Conservation (phyloP, 2,329 filamentous ascomycete genomes). For the Aureobasidium sp. region DNA sequence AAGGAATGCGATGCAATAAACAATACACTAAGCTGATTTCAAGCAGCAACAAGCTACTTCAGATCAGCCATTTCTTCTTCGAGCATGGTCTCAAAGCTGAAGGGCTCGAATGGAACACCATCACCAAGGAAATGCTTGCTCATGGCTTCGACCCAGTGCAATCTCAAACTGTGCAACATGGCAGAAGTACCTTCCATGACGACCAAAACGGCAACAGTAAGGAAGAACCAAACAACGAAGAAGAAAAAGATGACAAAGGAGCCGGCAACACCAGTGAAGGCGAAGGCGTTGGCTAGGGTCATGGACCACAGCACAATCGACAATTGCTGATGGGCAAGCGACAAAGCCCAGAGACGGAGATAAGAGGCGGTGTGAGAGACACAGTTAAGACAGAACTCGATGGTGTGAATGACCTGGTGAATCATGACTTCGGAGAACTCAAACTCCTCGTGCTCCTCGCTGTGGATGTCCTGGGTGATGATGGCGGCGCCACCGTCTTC, state of each 20-base stretch:
- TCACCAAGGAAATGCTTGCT: slow-evolving; percentile 94
- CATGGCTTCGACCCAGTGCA: slow-evolving; percentile 97
- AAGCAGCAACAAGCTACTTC: slow-evolving; percentile 22
- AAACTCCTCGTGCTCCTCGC: slow-evolving; percentile 88
- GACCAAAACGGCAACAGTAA: slow-evolving; percentile 73
- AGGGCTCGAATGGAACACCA: slow-evolving; percentile 73
- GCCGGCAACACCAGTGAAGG: slow-evolving; percentile 57
- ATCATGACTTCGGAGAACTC: slow-evolving; percentile 98
- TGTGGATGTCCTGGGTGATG: slow-evolving; percentile 77
- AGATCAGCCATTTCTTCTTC: slow-evolving; percentile 61
- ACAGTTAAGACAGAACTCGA: slow-evolving; percentile 98
- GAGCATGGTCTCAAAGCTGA: slow-evolving; percentile 76
- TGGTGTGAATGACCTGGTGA: slow-evolving; percentile 97
- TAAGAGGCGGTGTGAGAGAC: slow-evolving; percentile 98
- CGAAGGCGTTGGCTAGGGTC: slow-evolving; percentile 77
- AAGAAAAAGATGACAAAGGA: slow-evolving; percentile 73
- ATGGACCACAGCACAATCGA: slow-evolving; percentile 94
- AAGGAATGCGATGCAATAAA: not conserved
- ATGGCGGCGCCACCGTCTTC: slow-evolving; percentile 79
- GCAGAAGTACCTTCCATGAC: slow-evolving; percentile 95
- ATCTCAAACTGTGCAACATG: slow-evolving; percentile 84
- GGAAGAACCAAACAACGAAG: slow-evolving; percentile 85
- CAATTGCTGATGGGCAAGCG: slow-evolving; percentile 94
- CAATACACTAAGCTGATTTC: not conserved
- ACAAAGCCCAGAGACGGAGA: slow-evolving; percentile 95